Percentiles rank a stretch among this genome's conserved stretches.
phyloP scores from a whole-genome alignment of 805 yeast genomes.

The Starmerella floris region DNA sequence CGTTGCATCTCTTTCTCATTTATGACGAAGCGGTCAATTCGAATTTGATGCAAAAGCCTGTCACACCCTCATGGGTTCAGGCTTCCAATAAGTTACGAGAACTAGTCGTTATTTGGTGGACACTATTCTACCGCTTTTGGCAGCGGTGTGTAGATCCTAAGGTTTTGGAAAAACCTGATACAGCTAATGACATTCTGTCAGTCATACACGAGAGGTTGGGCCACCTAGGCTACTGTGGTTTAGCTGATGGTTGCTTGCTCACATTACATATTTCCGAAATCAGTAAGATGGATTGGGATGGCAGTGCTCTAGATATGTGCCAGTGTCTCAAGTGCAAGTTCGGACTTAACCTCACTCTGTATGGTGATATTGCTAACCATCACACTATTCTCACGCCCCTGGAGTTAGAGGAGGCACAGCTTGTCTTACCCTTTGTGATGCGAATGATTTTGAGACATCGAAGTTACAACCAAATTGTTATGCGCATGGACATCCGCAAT shows the following conservation, averaged over 20 bases:
- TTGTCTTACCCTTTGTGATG: slow-evolving; percentile 37
- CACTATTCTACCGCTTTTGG: slow-evolving; percentile 31
- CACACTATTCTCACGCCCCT: slow-evolving; percentile 34
- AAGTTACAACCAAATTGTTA: slow-evolving; percentile 45
- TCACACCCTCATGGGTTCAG: slow-evolving; percentile 25
- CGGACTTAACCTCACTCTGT: slow-evolving; percentile 43
- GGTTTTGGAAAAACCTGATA: slow-evolving; percentile 11
- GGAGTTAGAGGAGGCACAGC: slow-evolving; percentile 31
- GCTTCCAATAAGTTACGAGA: slow-evolving; percentile 25
- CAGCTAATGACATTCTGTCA: slow-evolving; percentile 37
- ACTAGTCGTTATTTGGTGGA: slow-evolving; percentile 27
- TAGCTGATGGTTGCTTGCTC: slow-evolving; percentile 49
- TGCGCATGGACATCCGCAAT: slow-evolving; percentile 53
- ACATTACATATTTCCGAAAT: slow-evolving; percentile 44
- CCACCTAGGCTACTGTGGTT: slow-evolving; percentile 50
- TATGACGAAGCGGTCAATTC: slow-evolving; percentile 28
- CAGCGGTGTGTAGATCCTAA: slow-evolving; percentile 19
- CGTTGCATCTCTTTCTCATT: slow-evolving; percentile 27
- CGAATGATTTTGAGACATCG: slow-evolving; percentile 42
- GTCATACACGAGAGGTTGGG: slow-evolving; percentile 68
- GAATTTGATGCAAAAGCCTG: slow-evolving; percentile 23
- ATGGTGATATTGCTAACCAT: slow-evolving; percentile 57
- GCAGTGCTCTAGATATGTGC: slow-evolving; percentile 53
- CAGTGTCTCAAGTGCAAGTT: slow-evolving; percentile 71
- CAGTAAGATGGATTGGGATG: slow-evolving; percentile 31